Evolutionary conservation across 2,329 filamentous ascomycete genomes (phyloP).

Genomic region (Fusarium compactum): DNA sequence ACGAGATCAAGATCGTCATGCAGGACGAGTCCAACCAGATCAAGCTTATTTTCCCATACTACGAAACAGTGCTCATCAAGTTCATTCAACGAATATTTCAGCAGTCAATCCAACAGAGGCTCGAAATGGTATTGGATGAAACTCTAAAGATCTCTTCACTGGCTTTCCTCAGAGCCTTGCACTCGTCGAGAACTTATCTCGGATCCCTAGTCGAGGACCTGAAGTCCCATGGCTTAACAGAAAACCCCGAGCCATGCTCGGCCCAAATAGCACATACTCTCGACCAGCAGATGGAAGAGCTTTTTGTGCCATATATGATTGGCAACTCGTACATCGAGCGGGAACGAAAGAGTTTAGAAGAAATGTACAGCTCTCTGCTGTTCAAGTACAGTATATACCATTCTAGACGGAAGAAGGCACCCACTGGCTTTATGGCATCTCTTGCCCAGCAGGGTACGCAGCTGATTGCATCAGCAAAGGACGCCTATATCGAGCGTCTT

Average conservation of each 20-base stretch:
- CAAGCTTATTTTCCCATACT: conserved; percentile 94
- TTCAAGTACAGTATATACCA: conserved; percentile 99
- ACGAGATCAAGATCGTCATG: conserved; percentile 95
- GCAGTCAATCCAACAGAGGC: conserved; percentile 94
- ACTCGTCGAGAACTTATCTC: conserved; percentile 92
- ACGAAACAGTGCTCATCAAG: conserved; percentile 91
- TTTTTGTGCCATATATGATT: conserved; percentile 78
- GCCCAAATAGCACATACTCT: conserved; percentile 83
- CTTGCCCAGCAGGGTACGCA: conserved; percentile 91
- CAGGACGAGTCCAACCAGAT: conserved; percentile 98
- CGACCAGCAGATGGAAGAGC: conserved; percentile 80
- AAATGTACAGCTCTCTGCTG: conserved; percentile 88
- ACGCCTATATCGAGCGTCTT: conserved; percentile 89
- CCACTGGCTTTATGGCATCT: conserved; percentile 92
- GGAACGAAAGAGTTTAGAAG: conserved; percentile 77
- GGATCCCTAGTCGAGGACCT: conserved; percentile 89
- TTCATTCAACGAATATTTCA: conserved; percentile 98
- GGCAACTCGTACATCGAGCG: conserved; percentile 78
- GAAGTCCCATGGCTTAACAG: conserved; percentile 93
- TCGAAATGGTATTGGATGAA: conserved; percentile 96
- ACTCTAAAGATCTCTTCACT: conserved; percentile 91
- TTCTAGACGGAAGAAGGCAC: conserved; percentile 85
- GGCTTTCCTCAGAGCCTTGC: conserved; percentile 89
- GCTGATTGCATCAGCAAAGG: conserved; percentile 86
- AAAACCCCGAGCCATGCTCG: conserved; percentile 92